Conservation (phyloP, 164 flowering plant species). For the Platanus orientalis region DNA sequence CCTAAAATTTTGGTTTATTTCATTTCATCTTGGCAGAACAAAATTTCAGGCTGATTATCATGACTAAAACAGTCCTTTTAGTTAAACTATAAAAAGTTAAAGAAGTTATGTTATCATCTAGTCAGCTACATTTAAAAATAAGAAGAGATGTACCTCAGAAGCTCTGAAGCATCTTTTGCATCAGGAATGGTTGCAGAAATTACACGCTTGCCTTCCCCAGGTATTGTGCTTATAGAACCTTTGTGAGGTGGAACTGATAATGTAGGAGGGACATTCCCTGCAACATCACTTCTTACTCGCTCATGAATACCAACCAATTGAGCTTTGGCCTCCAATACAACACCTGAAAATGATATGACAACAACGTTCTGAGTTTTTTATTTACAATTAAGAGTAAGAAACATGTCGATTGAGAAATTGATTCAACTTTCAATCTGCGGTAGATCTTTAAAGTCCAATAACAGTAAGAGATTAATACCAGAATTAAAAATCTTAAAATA, state of each 20-base stretch:
- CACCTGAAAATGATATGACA: constrained; percentile 42
- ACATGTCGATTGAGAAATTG: not conserved
- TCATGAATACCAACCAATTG: constrained; percentile 89
- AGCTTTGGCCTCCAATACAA: constrained; percentile 86
- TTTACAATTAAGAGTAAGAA: not conserved
- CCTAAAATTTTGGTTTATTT: no score
- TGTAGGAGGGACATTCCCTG: constrained; percentile 28
- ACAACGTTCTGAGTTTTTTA: not conserved
- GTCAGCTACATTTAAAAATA: not conserved
- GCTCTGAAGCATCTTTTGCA: constrained; percentile 83
- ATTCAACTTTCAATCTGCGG: no score
- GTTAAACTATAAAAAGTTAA: not conserved
- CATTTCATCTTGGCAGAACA: no score
- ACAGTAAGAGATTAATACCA: no score
- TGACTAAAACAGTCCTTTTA: no score
- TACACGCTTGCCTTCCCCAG: constrained; percentile 55
- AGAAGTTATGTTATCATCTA: not conserved
- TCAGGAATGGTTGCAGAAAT: constrained; percentile 67
- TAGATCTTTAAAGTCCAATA: no score
- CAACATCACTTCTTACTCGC: constrained; percentile 83
- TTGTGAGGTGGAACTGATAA: constrained; percentile 26
- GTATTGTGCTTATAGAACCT: constrained; percentile 19
- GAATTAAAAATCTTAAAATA: no score
- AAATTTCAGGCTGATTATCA: no score
- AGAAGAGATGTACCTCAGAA: constrained; percentile 47